A percentile compares a stretch with the other conserved stretches of the same genome.
These are phyloP conservation scores for Psophocarpus tetragonolobus DNA, from an alignment of 306 rosid genomes.

Conservation along the genomic window DNA sequence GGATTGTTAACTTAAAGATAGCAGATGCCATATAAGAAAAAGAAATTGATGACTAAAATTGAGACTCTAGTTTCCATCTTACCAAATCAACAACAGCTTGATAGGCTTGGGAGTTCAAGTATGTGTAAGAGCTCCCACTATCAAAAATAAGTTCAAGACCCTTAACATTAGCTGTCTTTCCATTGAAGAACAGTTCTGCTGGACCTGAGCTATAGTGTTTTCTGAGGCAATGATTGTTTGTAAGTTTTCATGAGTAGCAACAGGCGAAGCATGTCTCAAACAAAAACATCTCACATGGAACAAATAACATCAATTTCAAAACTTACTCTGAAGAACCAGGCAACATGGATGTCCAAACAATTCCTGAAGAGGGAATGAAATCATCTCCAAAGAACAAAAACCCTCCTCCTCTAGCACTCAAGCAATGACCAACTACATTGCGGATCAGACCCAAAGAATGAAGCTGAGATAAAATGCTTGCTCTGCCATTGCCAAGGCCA, in stretches of 20 bases:
- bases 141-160: slow-evolving; percentile 67
- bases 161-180: slow-evolving; percentile 55
- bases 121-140: slow-evolving; percentile 92
- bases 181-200: slow-evolving; percentile 66
- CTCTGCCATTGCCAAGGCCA: slow-evolving; percentile 76
- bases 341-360: slow-evolving; percentile 62
- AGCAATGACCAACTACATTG: slow-evolving; percentile 77
- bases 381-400: slow-evolving; percentile 76
- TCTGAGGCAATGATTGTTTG: slow-evolving; percentile 42
- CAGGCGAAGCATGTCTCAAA: neutral
- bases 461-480: slow-evolving; percentile 69
- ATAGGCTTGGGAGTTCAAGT: slow-evolving; percentile 69
- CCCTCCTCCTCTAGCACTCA: slow-evolving; percentile 77
- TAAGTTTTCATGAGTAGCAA: slow-evolving; percentile 16
- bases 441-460: slow-evolving; percentile 45
- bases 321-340: slow-evolving; percentile 56
- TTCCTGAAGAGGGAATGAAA: slow-evolving; percentile 68
- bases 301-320: neutral
- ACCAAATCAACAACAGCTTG: slow-evolving; percentile 60
- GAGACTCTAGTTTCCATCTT: slow-evolving; percentile 27
- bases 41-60: neutral
- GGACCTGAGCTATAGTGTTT: slow-evolving; percentile 76
- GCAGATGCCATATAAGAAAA: neutral
- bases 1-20: neutral
- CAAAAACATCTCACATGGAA: slow-evolving; percentile 6